phyloP scores from a whole-genome alignment of 176 grass and related monocot genomes.

The Aegilops tauschii region DNA sequence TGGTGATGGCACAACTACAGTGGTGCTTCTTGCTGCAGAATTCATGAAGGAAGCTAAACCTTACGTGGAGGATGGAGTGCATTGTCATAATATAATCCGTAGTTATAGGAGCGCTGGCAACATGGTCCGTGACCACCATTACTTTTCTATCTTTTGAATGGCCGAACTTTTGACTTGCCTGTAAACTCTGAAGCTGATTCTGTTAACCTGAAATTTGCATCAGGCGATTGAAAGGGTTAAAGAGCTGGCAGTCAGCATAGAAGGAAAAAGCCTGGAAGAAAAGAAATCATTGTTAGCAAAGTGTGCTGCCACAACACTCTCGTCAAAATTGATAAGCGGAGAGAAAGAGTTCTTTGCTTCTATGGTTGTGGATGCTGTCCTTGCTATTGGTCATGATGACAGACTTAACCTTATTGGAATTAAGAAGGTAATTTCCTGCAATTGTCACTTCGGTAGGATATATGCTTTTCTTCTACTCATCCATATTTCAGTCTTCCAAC shows the following conservation, averaged over 20 bases:
- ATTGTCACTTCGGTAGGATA: not conserved
- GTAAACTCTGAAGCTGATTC: not conserved
- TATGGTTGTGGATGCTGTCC: conserved; percentile 95
- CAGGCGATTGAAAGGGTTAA: conserved; percentile 86
- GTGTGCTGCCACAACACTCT: conserved; percentile 92
- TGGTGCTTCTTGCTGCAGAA: conserved; percentile 92
- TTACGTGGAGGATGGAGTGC: conserved; percentile 95
- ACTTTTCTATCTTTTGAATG: not conserved
- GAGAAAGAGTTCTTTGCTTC: conserved; percentile 94
- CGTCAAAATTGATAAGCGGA: conserved; percentile 85
- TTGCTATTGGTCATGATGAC: conserved; percentile 83
- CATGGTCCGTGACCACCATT: conserved; percentile 43
- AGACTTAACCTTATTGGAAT: conserved; percentile 93
- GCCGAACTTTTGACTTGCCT: not conserved
- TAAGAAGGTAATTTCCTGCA: conserved; percentile 62
- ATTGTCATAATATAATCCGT: conserved; percentile 80
- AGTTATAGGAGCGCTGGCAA: conserved; percentile 68
- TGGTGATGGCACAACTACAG: conserved; percentile 98
- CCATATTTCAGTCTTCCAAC: not conserved
- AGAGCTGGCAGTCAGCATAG: conserved; percentile 93
- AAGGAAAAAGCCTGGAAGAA: conserved; percentile 91
- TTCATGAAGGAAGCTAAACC: conserved; percentile 97
- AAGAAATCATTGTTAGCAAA: conserved; percentile 86
- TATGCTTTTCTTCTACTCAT: not conserved
- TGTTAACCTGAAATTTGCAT: conserved; percentile 13